These are phyloP conservation scores for Amylocarpus encephaloides DNA, from an alignment of 2,329 filamentous ascomycete species.

Conservation along the genomic window DNA sequence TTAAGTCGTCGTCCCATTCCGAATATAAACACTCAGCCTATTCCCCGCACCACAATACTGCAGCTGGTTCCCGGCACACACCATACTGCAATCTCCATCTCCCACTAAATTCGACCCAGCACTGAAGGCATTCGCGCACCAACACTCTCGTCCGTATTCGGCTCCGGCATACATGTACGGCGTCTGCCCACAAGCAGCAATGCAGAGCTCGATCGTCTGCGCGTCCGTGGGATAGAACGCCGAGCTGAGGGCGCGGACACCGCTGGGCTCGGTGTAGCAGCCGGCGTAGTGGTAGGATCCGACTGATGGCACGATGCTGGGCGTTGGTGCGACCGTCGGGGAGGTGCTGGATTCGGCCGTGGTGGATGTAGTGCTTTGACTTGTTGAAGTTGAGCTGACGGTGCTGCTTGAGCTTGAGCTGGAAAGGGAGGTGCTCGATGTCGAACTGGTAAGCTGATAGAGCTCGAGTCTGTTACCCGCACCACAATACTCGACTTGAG, in stretches of 20 bases:
- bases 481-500: conserved; percentile 31
- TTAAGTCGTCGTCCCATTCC: conserved; percentile 7
- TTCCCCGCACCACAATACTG: conserved; percentile 31
- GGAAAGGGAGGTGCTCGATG: conserved; percentile 8
- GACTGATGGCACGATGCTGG: conserved; percentile 16
- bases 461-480: conserved; percentile 26
- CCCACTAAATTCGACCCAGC: conserved; percentile 10
- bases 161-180: conserved; percentile 36
- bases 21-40: conserved; percentile 22
- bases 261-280: conserved; percentile 20
- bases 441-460: conserved; percentile 29
- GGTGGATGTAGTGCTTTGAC: neutral
- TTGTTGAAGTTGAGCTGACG: conserved; percentile 4
- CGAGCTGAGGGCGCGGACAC: conserved; percentile 10
- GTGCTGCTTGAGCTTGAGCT: conserved; percentile 1
- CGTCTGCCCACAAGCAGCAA: conserved; percentile 12
- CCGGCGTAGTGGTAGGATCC: conserved; percentile 20
- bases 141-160: conserved; percentile 33
- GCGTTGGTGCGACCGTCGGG: conserved; percentile 13
- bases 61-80: conserved; percentile 24
- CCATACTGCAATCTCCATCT: conserved; percentile 19
- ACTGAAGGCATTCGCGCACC: conserved; percentile 28
- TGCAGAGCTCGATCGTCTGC: conserved; percentile 16
- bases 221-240: conserved; percentile 12
- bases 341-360: neutral